Conservation (phyloP, 2,329 filamentous ascomycete species). For the Juglanconis juglandina region DNA sequence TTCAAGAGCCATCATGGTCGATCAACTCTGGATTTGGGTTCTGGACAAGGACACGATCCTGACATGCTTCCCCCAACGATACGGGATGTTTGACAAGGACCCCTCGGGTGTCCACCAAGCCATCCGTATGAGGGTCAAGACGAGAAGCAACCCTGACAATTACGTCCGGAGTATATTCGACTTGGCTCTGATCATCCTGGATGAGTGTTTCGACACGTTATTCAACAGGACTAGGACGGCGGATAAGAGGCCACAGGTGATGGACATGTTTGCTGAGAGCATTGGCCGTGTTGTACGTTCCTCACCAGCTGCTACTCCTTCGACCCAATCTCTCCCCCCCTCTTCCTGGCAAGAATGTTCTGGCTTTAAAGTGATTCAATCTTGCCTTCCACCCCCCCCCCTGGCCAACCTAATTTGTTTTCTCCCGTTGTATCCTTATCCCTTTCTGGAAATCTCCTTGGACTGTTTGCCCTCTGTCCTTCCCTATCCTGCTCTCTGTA, state of each 20-base stretch:
- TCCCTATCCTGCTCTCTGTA: too few relatives aligned
- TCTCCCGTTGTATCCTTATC: too few relatives aligned
- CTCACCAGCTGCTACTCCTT: too few relatives aligned
- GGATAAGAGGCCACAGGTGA: slow-evolving; percentile 31
- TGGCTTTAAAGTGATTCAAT: slow-evolving; percentile 2
- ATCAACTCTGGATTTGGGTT: slow-evolving; percentile 31
- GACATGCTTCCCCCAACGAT: slow-evolving; percentile 34
- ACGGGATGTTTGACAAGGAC: slow-evolving; percentile 39
- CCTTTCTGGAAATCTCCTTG: too few relatives aligned
- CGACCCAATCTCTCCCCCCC: too few relatives aligned
- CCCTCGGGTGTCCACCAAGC: slow-evolving; percentile 38
- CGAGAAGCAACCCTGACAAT: slow-evolving; percentile 19
- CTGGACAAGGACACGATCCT: slow-evolving; percentile 29
- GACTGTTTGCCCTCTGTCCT: too few relatives aligned
- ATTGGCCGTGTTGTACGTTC: slow-evolving; percentile 28
- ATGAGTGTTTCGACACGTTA: slow-evolving; percentile 38
- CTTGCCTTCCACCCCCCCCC: too few relatives aligned
- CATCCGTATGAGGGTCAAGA: slow-evolving; percentile 32
- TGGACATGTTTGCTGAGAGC: slow-evolving; percentile 38
- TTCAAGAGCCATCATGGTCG: slow-evolving; percentile 27
- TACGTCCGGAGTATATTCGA: slow-evolving; percentile 37
- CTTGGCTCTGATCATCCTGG: slow-evolving; percentile 39
- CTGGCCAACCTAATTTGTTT: too few relatives aligned
- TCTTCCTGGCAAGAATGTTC: too few relatives aligned
- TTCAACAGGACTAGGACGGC: slow-evolving; percentile 35